Base-by-base conservation (phyloP, 1,284 basidiomycete genomes). In the Baeospora myosura region DNA sequence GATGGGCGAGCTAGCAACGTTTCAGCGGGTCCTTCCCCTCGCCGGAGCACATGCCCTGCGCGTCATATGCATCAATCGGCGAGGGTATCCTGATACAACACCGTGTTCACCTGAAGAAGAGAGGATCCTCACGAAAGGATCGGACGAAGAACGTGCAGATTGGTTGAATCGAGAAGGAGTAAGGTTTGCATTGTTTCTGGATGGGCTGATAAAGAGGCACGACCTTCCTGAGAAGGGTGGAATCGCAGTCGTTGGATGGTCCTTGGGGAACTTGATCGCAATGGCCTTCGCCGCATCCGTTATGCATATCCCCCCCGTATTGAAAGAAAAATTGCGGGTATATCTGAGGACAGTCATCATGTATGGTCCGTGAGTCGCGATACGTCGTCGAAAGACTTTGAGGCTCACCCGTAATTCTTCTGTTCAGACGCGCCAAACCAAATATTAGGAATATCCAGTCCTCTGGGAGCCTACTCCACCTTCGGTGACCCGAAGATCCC, bases 31-130 rank as follows among this genome's bases (percentile, higher is more conserved):
- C 2, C 41, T 35, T 14, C 32, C 41, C 2, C 10, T 36, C 3
- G 12, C 32, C 10, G 21, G 22, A 3, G 17, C 48, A 5, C 48
- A 44, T 22, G 39, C 30, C 7, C n/a, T 56, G 16, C 54, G 56
- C 21, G 35, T 52, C 16, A 48, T 57, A 18, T 44, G 40, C 29
- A 18, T 56, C 25, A 57, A 54, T 40, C 44, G 54, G 8, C 48
- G 54, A 8, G 50, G 51, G 34, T 57, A 57, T 40, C 52, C 49
- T 7, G 54, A 49, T 4, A 47, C 53, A 7, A 55, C 52, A 6
- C 52, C 50, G 2, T 54, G 50, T 14, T n/a, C n/a, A n/a, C 47
- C 46, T 7, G 31, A 50, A 23, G 55, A 57, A 28, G 26, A 49
- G 11, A 29, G 32, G 7, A 34, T 22, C 5, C 41, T 57, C 5